Base-by-base conservation (phyloP, 106 monocot genomes). In the Dendrobium officinale region DNA sequence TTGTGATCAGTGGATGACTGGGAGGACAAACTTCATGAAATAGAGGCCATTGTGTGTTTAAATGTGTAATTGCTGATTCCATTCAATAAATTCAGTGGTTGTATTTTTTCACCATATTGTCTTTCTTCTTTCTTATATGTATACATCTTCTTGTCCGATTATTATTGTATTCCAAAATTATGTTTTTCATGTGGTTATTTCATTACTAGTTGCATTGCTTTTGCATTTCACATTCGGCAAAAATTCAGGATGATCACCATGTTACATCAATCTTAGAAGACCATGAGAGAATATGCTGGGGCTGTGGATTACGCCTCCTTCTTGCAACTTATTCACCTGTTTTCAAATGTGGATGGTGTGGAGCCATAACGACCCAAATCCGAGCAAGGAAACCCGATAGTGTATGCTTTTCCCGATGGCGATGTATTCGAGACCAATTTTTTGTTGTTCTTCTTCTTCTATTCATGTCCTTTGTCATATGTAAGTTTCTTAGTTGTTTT, bases 271-370 rank as follows among this genome's bases (percentile, higher is more conserved):
- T 86, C 77, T 54, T 47, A 31, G 82, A 85, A 45, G 79, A 82
- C 74, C 84, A 77, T 81, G 89, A 97, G 85, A 79, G 77, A 40
- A 85, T 78, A 19, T 97, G 96, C 79, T 97, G 96, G 94, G 94
- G 94, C 20, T 97, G 96, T 82, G 94, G 96, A 1, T 85, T 92
- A 75, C 88, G 85, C 27, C 90, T 97, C 80, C 26, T 90, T 79
- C 90, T 96, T 73, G 67, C 83, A 78, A 81, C 87, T 43, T 87
- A 88, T 88, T 85, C 88, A 48, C 89, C 89, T 74, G 68, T 90
- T 75, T 96, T 92, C 79, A 93, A 94, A 85, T 97, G 96, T 85
- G 93, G 93, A 77, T 97, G 94, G 93, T 97, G 96, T 80, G 96
- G 96, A 55, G 94, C 96, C 20, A 91, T 97, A 85, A 90, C 96